These are phyloP conservation scores for Saturnispora bothae DNA, from an alignment of 805 yeast species.

Conservation along the genomic window DNA sequence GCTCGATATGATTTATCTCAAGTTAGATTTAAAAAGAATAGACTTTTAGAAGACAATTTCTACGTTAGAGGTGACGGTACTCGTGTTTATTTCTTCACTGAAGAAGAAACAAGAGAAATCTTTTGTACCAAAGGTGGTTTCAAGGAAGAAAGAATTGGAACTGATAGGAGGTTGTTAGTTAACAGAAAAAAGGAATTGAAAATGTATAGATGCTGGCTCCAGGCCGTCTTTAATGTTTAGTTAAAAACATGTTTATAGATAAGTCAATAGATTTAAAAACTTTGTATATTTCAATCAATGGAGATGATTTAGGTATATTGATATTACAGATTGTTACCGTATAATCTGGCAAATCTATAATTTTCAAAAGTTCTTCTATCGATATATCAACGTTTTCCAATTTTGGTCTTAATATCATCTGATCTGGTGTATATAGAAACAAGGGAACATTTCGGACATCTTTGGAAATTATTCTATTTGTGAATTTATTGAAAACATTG, in stretches of 20 bases:
- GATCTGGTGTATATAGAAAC: too few species aligned
- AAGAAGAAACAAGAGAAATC: constrained; percentile 73
- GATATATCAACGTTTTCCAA: too few species aligned
- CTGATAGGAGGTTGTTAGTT: constrained; percentile 83
- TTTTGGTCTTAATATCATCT: too few species aligned
- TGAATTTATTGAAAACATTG: constrained; percentile 16
- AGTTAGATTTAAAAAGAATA: constrained; percentile 79
- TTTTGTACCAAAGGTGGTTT: constrained; percentile 50
- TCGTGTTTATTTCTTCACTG: constrained; percentile 92
- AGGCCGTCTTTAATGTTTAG: constrained; percentile 61
- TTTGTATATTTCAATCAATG: constrained; percentile 36
- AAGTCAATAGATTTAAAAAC: constrained; percentile 49
- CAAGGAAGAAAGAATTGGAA: constrained; percentile 65
- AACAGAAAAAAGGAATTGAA: constrained; percentile 86
- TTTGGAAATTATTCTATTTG: constrained; percentile 22
- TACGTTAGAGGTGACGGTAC: constrained; percentile 98
- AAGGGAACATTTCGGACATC: constrained; percentile 10
- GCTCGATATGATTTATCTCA: constrained; percentile 96
- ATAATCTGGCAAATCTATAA: too few species aligned
- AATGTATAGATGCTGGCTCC: constrained; percentile 96
- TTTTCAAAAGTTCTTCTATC: too few species aligned
- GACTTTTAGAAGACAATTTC: constrained; percentile 83
- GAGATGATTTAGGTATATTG: constrained; percentile 14
- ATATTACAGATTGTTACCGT: too few species aligned
- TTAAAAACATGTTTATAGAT: constrained; percentile 41